Base-by-base conservation (phyloP, 1,284 basidiomycete genomes). In the Agroathelia rolfsii region DNA sequence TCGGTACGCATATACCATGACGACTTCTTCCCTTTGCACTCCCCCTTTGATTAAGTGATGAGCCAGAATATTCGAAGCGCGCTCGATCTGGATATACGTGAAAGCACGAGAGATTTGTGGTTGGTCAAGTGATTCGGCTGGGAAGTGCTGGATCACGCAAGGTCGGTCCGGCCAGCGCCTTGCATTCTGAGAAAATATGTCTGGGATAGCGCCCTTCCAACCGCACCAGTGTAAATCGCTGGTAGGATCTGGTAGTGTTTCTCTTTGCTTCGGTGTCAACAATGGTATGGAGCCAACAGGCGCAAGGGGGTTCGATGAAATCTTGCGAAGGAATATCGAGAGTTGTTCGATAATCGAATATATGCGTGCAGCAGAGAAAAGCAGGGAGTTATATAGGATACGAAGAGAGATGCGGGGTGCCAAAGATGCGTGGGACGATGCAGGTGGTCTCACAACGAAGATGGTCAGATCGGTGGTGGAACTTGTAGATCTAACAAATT, bases 1-100 rank as follows among this genome's bases (percentile, higher is more conserved):
- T 28, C 95, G 77, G 48, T 96, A 81, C 0, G 95, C 95, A 52
- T 98, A 99, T n/a, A 98, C 86, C 76, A 95, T 97, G 35, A 98
- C 92, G 13, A 98, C 92, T 47, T 99, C 95, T 45, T 94, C 94
- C 17, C 90, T 67, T 58, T 94, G 71, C 9, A 98, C 64, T 9
- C 94, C 94, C 11, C 74, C 75, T 47, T 80, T 72, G 33, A 97
- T 60, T 32, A 99, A 71, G 46, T 95, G 77, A 51, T 98, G 94
- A 0, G 95, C 86, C 6, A 98, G 69, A 12, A 94, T 69, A 52
- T 98, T 98, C 4, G 83, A 77, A 6, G 93, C 88, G 32, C 71
- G 71, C 38, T 89, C 76, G 43, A 98, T 88, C 40, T 80, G 70
- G 29, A 65, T 66, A 50, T 98, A 98, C 0, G 83, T 80, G 57